Conservation (phyloP, 345 rosid genomes). For the Anacardium occidentale region DNA sequence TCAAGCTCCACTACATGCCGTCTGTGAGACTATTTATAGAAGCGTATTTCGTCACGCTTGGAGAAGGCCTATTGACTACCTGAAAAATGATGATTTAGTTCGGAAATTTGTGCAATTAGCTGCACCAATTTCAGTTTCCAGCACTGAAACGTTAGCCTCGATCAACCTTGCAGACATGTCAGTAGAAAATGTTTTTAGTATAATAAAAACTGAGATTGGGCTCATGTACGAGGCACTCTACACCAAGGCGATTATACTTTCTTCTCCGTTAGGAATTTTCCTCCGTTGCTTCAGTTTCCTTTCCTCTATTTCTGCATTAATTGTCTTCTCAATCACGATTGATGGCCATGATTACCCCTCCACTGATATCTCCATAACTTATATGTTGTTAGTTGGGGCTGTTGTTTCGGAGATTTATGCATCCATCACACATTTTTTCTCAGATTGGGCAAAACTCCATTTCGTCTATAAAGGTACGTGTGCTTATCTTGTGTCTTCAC, state of each 20-base stretch:
- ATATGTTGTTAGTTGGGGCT: background rate
- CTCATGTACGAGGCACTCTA: constrained; percentile 5
- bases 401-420: background rate
- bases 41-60: too few species aligned
- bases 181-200: too few species aligned
- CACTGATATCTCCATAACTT: background rate
- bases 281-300: constrained; percentile 9
- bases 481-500: too few species aligned
- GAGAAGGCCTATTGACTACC: too few species aligned
- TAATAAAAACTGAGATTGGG: constrained; percentile 32
- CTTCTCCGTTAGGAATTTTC: constrained; percentile 14
- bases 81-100: too few species aligned
- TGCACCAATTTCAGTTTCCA: too few species aligned
- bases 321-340: background rate
- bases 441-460: background rate
- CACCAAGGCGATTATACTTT: constrained; percentile 34
- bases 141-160: constrained; percentile 1
- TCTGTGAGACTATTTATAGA: too few species aligned
- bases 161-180: too few species aligned
- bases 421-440: too few species aligned
- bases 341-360: background rate
- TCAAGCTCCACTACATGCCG: too few species aligned
- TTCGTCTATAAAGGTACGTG: too few species aligned
- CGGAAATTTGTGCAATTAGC: too few species aligned
- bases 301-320: background rate